These are phyloP conservation scores for Chimonanthus praecox DNA, from an alignment of 164 flowering plant genomes.

Conservation along the genomic window DNA sequence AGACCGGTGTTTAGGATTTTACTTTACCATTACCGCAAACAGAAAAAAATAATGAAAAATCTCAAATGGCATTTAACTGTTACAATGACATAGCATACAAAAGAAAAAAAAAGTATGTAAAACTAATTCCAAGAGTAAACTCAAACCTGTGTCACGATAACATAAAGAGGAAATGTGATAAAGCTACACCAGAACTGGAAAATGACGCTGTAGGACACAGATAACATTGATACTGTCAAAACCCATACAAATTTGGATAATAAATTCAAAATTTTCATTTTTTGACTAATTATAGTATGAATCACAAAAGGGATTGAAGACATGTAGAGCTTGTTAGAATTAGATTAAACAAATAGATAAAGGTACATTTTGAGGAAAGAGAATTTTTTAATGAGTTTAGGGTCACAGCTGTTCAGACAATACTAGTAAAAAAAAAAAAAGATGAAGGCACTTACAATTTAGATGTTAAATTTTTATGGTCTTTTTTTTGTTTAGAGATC, in stretches of 20 bases:
- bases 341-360: not conserved
- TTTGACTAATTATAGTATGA: not conserved
- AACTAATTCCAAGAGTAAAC: not conserved
- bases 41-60: not conserved
- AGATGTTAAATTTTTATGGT: no score
- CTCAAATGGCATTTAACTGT: not conserved
- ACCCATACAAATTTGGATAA: not conserved
- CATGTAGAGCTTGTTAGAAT: not conserved
- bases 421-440: not conserved
- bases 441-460: no score
- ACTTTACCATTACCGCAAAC: not conserved
- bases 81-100: not conserved
- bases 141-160: slow-evolving; percentile 75
- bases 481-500: no score
- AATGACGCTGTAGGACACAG: slow-evolving; percentile 39
- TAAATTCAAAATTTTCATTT: not conserved
- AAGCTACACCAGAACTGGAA: slow-evolving; percentile 89
- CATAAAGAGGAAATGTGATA: slow-evolving; percentile 73
- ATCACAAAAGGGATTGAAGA: not conserved
- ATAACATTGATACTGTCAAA: not conserved
- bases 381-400: not conserved
- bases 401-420: not conserved
- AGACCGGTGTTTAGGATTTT: not conserved
- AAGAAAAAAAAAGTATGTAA: not conserved
- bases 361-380: not conserved